Conservation (phyloP, 2,329 filamentous ascomycete genomes). For the Myriosclerotinia curreyana region DNA sequence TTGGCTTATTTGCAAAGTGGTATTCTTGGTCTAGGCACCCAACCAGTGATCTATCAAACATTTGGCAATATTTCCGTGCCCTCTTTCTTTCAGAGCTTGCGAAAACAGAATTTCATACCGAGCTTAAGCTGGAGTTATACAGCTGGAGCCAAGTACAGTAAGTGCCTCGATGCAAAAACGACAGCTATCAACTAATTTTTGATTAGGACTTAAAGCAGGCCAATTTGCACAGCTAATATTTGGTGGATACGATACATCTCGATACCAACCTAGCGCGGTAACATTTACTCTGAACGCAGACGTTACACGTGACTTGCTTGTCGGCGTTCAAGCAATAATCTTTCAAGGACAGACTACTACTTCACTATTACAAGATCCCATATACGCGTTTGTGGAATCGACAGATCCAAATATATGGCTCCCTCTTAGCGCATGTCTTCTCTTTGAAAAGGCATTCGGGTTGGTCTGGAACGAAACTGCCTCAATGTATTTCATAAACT, state of each 20-base stretch:
- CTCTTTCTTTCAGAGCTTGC: conserved; percentile 41
- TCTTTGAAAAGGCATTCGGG: conserved; percentile 41
- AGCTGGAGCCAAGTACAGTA: conserved; percentile 43
- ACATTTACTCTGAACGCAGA: conserved; percentile 43
- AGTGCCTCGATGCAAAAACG: conserved; percentile 22
- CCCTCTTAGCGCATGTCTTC: conserved; percentile 39
- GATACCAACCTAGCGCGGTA: conserved; percentile 40
- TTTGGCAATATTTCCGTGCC: conserved; percentile 40
- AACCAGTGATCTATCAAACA: conserved; percentile 41
- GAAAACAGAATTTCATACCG: conserved; percentile 39
- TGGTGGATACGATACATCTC: conserved; percentile 43
- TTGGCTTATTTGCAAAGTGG: conserved; percentile 35
- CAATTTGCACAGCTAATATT: conserved; percentile 43
- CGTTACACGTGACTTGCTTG: conserved; percentile 42
- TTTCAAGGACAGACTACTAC: conserved; percentile 20
- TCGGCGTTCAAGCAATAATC: conserved; percentile 39
- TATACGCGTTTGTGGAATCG: conserved; percentile 40
- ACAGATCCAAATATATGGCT: conserved; percentile 44
- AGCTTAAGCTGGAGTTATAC: conserved; percentile 45
- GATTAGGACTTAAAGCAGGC: conserved; percentile 30
- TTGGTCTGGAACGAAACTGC: conserved; percentile 40
- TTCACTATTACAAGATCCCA: conserved; percentile 15
- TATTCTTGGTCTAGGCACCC: conserved; percentile 41
- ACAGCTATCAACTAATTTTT: background rate
- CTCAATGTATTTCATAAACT: conserved; percentile 41